These are phyloP conservation scores for Bertia moriformis DNA, from an alignment of 2,329 filamentous ascomycete genomes.

Conservation along the genomic window DNA sequence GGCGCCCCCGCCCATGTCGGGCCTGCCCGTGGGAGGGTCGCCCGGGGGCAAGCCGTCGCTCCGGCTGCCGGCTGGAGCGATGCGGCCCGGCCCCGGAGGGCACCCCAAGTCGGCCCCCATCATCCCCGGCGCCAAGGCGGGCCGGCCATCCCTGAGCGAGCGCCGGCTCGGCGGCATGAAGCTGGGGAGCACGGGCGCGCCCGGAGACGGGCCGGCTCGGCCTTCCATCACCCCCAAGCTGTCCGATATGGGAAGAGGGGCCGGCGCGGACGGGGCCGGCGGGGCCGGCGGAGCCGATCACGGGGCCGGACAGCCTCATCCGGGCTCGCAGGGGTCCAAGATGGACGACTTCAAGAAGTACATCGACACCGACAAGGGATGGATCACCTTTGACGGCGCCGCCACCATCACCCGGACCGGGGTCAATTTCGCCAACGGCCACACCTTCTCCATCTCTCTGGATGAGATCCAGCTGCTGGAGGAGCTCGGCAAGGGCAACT, in stretches of 20 bases:
- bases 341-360: constrained; percentile 57
- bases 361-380: constrained; percentile 83
- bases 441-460: constrained; percentile 81
- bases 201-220: constrained; percentile 25
- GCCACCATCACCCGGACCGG: constrained; percentile 78
- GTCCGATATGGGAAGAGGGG: constrained; percentile 28
- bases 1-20: neutral
- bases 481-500: constrained; percentile 94
- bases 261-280: constrained; percentile 8
- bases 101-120: constrained; percentile 33
- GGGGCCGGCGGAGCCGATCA: constrained; percentile 5
- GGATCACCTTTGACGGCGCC: constrained; percentile 82
- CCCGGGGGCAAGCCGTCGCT: constrained; percentile 21
- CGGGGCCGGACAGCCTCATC: constrained; percentile 16
- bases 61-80: constrained; percentile 17
- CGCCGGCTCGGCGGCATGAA: constrained; percentile 55
- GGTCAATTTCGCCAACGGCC: constrained; percentile 81
- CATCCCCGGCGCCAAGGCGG: constrained; percentile 19
- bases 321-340: constrained; percentile 27
- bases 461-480: constrained; percentile 89
- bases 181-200: no score
- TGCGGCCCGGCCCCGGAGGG: neutral
- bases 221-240: constrained; percentile 26
- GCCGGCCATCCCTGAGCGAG: constrained; percentile 50
- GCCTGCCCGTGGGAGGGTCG: no score